A percentile compares a stretch with the other conserved stretches of the same genome.
Conservation (phyloP, 163 green algal species). For the Scenedesmus sp. region DNA sequence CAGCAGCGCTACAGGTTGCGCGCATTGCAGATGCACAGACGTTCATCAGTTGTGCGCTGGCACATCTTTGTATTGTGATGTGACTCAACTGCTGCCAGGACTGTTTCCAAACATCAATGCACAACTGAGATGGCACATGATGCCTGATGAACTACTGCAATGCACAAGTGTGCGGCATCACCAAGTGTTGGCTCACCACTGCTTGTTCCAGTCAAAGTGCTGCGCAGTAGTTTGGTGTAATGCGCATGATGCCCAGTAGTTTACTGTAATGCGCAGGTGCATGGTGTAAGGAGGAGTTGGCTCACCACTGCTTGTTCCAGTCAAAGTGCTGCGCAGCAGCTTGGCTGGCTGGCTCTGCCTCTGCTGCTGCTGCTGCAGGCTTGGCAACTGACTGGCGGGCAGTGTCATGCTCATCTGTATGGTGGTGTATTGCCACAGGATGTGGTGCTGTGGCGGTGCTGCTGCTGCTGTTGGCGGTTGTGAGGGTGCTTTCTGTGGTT, state of each 20-base stretch:
- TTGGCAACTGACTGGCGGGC: not conserved
- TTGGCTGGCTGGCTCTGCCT: not conserved
- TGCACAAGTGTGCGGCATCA: too few species aligned
- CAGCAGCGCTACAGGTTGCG: too few species aligned
- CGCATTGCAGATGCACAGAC: too few species aligned
- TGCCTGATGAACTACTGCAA: too few species aligned
- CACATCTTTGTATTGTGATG: too few species aligned
- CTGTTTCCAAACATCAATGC: too few species aligned
- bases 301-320: not conserved
- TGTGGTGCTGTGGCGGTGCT: not conserved
- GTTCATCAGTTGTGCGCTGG: too few species aligned
- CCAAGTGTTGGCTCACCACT: not conserved
- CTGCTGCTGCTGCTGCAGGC: not conserved
- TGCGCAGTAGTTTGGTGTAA: not conserved
- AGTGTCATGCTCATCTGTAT: not conserved
- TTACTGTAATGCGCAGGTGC: too few species aligned
- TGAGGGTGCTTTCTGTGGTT: not conserved
- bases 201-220: not conserved
- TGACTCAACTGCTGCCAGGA: too few species aligned
- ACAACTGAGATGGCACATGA: too few species aligned
- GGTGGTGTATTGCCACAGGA: not conserved
- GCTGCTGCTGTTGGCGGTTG: not conserved
- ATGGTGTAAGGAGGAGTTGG: too few species aligned
- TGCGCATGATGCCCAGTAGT: too few species aligned
- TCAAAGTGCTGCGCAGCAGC: not conserved